Conservation (phyloP, 331 rosid species). For the Malus hybrid region DNA sequence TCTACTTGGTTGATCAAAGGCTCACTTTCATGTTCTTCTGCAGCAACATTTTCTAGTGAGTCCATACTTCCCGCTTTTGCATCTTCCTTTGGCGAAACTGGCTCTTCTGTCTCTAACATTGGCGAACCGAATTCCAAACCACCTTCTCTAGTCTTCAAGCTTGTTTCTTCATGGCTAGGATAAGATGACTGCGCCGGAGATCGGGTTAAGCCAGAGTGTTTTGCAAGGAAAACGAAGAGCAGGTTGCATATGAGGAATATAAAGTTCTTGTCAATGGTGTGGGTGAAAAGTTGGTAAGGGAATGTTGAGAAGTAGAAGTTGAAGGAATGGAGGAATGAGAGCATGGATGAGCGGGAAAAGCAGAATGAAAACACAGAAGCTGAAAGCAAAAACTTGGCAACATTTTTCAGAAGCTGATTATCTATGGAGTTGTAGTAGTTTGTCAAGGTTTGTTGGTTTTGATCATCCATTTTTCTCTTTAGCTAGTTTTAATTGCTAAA, state of each 20-base stretch:
- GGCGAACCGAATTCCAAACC: conserved; percentile 14
- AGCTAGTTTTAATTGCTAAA: neutral
- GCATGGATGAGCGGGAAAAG: conserved; percentile 36
- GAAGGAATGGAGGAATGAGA: conserved; percentile 35
- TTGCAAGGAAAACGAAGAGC: conserved; percentile 60
- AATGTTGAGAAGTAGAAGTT: conserved; percentile 45
- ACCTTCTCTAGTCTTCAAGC: conserved; percentile 15
- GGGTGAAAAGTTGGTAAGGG: conserved; percentile 49
- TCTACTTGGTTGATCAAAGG: conserved; percentile 1
- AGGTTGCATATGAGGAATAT: conserved; percentile 74
- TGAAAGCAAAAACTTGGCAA: conserved; percentile 45
- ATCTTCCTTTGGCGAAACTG: conserved; percentile 12
- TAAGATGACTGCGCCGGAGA: conserved; percentile 27
- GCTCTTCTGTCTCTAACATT: conserved; percentile 3
- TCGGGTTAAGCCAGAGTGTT: conserved; percentile 45
- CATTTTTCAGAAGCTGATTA: conserved; percentile 30
- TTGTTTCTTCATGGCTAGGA: conserved; percentile 11
- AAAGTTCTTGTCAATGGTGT: conserved; percentile 67
- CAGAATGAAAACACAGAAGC: conserved; percentile 48
- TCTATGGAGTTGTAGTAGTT: conserved; percentile 9
- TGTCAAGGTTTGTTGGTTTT: conserved; percentile 18
- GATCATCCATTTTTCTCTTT: conserved; percentile 32
- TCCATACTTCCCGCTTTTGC: neutral
- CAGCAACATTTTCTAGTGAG: neutral
- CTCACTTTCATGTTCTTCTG: conserved; percentile 1